A percentile compares a stretch with the other conserved stretches of the same genome.
Evolutionary conservation across 208 protist genomes (phyloP).

Genomic region (Wallacemonas rigidus): DNA sequence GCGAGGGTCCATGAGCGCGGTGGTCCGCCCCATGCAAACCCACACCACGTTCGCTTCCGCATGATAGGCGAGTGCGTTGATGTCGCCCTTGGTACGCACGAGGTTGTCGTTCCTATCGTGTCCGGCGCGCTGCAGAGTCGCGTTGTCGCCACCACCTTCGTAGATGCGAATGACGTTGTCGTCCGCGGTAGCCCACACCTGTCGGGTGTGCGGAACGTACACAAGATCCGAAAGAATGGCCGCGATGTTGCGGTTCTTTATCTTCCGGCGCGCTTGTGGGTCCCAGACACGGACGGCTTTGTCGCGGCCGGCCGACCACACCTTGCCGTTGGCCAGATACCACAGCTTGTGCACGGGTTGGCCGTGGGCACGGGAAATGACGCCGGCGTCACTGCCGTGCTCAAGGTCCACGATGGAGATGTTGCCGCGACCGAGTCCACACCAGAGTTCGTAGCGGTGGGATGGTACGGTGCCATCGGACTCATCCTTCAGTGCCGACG

Average conservation of each 20-base stretch:
- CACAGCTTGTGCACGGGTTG: conserved; percentile 78
- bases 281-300: conserved; percentile 88
- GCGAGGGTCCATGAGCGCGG: conserved; percentile 63
- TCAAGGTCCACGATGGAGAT: conserved; percentile 75
- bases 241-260: conserved; percentile 85
- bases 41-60: conserved; percentile 61
- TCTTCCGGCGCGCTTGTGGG: conserved; percentile 67
- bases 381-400: conserved; percentile 40
- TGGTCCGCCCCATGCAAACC: conserved; percentile 55
- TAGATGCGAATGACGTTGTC: conserved; percentile 84
- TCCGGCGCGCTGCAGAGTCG: conserved; percentile 32
- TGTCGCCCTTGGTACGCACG: conserved; percentile 66
- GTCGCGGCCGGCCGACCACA: conserved; percentile 86
- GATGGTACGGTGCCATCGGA: neutral
- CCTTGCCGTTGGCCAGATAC: conserved; percentile 68
- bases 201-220: conserved; percentile 51
- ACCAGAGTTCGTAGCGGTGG: conserved; percentile 62
- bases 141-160: conserved; percentile 76
- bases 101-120: conserved; percentile 64
- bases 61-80: conserved; percentile 73
- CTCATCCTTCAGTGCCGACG: neutral
- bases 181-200: conserved; percentile 81
- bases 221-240: conserved; percentile 73
- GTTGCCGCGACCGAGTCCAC: conserved; percentile 69
- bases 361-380: conserved; percentile 68